phyloP scores from a whole-genome alignment of 345 rosid genomes.

The Sisymbrium irio region DNA sequence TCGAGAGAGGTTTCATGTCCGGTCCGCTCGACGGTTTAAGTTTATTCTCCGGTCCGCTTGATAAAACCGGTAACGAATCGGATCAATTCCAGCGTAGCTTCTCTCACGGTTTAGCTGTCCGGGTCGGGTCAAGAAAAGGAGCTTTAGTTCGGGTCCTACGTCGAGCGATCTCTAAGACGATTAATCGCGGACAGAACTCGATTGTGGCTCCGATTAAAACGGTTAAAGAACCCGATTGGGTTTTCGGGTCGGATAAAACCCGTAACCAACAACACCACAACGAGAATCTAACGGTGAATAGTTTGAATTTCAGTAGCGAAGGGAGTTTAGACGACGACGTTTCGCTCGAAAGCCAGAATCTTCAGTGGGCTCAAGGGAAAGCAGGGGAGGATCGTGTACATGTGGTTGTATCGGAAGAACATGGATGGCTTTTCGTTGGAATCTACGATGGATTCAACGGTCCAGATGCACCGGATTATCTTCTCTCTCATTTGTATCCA shows the following conservation, averaged over 20 bases:
- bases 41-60: conserved; percentile 56
- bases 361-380: conserved; percentile 98
- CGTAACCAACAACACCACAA: conserved; percentile 37
- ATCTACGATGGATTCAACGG: conserved; percentile 98
- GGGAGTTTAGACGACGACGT: conserved; percentile 77
- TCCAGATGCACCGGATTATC: conserved; percentile 93
- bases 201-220: conserved; percentile 76
- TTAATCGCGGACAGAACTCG: conserved; percentile 71
- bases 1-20: conserved; percentile 85
- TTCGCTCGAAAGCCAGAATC: conserved; percentile 65
- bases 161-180: conserved; percentile 71
- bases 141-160: conserved; percentile 62
- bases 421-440: conserved; percentile 93
- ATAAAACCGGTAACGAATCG: conserved; percentile 48
- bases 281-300: conserved; percentile 63
- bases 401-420: conserved; percentile 93
- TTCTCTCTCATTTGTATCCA: conserved; percentile 68
- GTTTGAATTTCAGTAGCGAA: conserved; percentile 54
- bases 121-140: conserved; percentile 49
- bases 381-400: conserved; percentile 99
- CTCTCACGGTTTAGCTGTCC: conserved; percentile 60
- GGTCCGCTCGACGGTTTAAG: conserved; percentile 80
- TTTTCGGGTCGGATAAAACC: conserved; percentile 51
- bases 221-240: conserved; percentile 76
- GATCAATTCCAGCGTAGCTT: conserved; percentile 76